Evolutionary conservation across 2,329 filamentous ascomycete species (phyloP).

Genomic region (Cercospora sp.): DNA sequence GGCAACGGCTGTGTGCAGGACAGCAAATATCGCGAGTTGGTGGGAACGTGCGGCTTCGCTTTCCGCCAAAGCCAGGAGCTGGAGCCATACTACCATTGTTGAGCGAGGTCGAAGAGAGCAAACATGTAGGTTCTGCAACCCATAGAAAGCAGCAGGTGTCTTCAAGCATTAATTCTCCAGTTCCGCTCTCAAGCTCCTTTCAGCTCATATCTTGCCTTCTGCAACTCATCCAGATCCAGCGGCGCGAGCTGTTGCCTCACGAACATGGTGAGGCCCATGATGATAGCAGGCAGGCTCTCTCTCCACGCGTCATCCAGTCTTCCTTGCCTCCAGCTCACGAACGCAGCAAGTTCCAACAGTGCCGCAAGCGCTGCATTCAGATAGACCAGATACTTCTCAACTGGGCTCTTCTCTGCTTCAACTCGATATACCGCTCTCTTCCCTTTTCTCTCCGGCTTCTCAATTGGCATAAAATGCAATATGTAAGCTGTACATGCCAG

Average conservation of each 20-base stretch:
- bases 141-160: too few relatives aligned
- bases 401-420: slow-evolving; percentile 44
- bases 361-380: slow-evolving; percentile 60
- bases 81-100: too few relatives aligned
- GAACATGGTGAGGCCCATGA: slow-evolving; percentile 62
- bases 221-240: slow-evolving; percentile 34
- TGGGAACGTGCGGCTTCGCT: too few relatives aligned
- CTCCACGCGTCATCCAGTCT: slow-evolving; percentile 33
- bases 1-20: too few relatives aligned
- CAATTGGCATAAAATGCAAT: slow-evolving; percentile 48
- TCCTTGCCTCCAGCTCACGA: slow-evolving; percentile 40
- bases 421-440: slow-evolving; percentile 35
- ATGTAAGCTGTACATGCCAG: slow-evolving; percentile 64
- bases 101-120: too few relatives aligned
- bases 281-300: slow-evolving; percentile 49
- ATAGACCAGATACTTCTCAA: slow-evolving; percentile 60
- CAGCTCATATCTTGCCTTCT: slow-evolving; percentile 35
- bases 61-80: too few relatives aligned
- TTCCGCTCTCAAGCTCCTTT: slow-evolving; percentile 65
- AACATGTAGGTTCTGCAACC: too few relatives aligned
- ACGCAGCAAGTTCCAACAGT: slow-evolving; percentile 53
- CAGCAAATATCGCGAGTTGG: too few relatives aligned
- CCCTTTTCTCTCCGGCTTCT: slow-evolving; percentile 49
- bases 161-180: too few relatives aligned
- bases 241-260: slow-evolving; percentile 56